phyloP scores from a whole-genome alignment of 2,329 filamentous ascomycete species.

The Scedosporium dehoogii region DNA sequence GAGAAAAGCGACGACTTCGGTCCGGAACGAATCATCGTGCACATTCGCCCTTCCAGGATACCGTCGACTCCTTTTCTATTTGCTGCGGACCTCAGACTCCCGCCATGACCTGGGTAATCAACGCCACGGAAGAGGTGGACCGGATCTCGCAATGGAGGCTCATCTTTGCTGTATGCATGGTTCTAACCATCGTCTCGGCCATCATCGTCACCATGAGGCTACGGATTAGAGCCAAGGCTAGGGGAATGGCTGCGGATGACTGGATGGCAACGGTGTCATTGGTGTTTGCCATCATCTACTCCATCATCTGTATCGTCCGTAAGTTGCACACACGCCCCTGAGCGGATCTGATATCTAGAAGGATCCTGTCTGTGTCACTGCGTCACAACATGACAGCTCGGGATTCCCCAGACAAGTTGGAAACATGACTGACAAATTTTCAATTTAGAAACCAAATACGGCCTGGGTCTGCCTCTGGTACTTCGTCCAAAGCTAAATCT shows the following conservation, averaged over 20 bases:
- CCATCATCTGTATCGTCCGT: constrained; percentile 33
- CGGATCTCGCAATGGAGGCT: constrained; percentile 34
- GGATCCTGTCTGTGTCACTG: no score
- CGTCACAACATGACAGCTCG: no score
- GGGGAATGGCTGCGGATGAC: constrained; percentile 37
- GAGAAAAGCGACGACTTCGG: background rate
- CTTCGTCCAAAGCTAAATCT: constrained; percentile 33
- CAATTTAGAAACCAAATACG: constrained; percentile 38
- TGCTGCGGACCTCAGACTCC: background rate
- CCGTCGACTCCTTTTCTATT: no score
- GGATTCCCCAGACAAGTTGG: no score
- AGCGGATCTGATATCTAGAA: no score
- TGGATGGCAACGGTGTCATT: constrained; percentile 29
- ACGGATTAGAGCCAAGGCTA: constrained; percentile 28
- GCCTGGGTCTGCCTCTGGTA: constrained; percentile 36
- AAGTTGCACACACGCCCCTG: background rate
- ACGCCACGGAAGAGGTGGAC: constrained; percentile 36
- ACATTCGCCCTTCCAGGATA: no score
- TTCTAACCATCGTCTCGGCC: constrained; percentile 32
- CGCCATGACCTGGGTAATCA: constrained; percentile 39
- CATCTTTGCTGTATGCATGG: constrained; percentile 38
- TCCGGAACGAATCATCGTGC: background rate
- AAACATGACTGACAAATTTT: constrained; percentile 1
- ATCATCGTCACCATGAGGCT: constrained; percentile 30
- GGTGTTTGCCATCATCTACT: constrained; percentile 38